phyloP scores from a whole-genome alignment of 208 protist species.

The Zelonia costaricensis region DNA sequence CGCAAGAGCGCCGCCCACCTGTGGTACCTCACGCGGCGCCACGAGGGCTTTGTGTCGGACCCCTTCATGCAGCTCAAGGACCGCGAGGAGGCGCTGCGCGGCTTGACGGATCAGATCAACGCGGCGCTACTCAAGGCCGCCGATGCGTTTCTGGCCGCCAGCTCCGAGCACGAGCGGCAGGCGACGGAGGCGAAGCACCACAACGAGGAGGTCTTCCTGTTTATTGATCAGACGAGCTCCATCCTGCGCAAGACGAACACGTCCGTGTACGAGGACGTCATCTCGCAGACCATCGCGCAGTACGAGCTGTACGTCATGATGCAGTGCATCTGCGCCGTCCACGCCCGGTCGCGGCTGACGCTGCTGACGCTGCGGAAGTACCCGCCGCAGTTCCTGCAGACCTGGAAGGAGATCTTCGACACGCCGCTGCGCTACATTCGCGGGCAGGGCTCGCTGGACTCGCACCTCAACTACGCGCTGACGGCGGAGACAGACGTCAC shows the following conservation, averaged over 20 bases:
- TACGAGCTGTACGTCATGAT: slow-evolving; percentile 88
- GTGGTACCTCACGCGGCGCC: slow-evolving; percentile 26
- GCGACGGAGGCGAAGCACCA: slow-evolving; percentile 12
- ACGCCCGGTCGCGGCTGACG: slow-evolving; percentile 61
- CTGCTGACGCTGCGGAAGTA: slow-evolving; percentile 73
- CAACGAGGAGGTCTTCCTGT: slow-evolving; percentile 74
- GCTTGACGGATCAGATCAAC: slow-evolving; percentile 46
- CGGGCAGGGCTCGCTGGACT: slow-evolving; percentile 75
- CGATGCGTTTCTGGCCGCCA: slow-evolving; percentile 24
- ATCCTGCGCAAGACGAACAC: slow-evolving; percentile 64
- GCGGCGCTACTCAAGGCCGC: slow-evolving; percentile 46
- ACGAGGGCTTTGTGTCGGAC: slow-evolving; percentile 22
- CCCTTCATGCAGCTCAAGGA: slow-evolving; percentile 17
- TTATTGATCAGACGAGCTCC: slow-evolving; percentile 85
- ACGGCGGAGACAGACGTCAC: slow-evolving; percentile 38
- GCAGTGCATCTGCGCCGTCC: slow-evolving; percentile 78
- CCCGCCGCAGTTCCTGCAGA: slow-evolving; percentile 53
- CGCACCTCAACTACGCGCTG: slow-evolving; percentile 84
- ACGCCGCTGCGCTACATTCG: slow-evolving; percentile 76
- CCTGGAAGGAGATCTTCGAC: slow-evolving; percentile 66
- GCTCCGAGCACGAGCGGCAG: slow-evolving; percentile 17
- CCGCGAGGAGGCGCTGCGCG: slow-evolving; percentile 8
- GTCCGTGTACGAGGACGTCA: slow-evolving; percentile 83
- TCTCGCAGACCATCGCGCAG: slow-evolving; percentile 78
- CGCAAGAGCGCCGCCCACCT: slow-evolving; percentile 20